Evolutionary conservation across 768 basidiomycete species (phyloP), one percentile per base, ranked within the genome.

Genomic region (Atractiella rhizophila): DNA sequence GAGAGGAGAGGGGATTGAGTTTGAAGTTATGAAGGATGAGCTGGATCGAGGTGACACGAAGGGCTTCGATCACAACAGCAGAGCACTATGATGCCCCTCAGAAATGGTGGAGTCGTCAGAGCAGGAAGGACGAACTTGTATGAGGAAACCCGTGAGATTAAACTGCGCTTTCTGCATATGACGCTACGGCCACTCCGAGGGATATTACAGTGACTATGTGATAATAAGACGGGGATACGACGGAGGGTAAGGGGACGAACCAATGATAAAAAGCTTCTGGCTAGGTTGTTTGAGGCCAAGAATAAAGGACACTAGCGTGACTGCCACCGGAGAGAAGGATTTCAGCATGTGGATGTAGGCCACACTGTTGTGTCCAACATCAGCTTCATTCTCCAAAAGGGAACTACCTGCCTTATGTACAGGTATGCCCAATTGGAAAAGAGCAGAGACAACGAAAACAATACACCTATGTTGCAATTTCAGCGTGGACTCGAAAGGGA

Each of bases 281-380:
- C 11, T 18, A 8, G 38, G 38, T 21, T 39, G 11, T 29, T 39
- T 39, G 12, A 39, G 28, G 24, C 38, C 38, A 39, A 39, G 31
- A 16, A 29, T 29, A 29, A 39, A 39, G 28, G 21, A 28, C 8
- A 24, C 38, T 11, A 25, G 24, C 38, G 23, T 30, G 18, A 39
- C 38, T 9, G 38, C 27, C 9, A 39, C 31, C 5, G 38, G 38
- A n/a, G 25, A 28, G 38, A 26, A 26, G n/a, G 38, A 9, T 28
- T 39, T 39, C 27, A 39, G 28, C 12, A 39, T 9, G n/a, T n/a
- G n/a, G n/a, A n/a, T n/a, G n/a, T n/a, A n/a, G n/a, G n/a, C n/a
- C n/a, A n/a, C n/a, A n/a, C n/a, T n/a, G n/a, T n/a, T n/a, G n/a
- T n/a, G n/a, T n/a, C n/a, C n/a, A n/a, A n/a, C n/a, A n/a, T n/a